Conservation (phyloP, 2,329 filamentous ascomycete species). For the Teratosphaeria nubilosa region DNA sequence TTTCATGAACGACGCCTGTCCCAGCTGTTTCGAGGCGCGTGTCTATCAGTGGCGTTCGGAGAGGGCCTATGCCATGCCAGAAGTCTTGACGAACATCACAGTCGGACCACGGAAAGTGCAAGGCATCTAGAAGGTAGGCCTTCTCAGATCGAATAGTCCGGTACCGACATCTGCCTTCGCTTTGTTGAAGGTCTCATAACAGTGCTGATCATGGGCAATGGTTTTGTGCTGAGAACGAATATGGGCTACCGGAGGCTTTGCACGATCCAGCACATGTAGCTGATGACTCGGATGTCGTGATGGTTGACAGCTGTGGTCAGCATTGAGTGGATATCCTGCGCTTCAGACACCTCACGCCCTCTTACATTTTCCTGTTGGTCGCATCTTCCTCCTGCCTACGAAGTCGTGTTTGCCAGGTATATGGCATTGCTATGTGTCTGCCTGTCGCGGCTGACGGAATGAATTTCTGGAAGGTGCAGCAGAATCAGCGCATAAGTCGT, state of each 20-base stretch:
- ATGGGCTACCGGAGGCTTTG: not conserved
- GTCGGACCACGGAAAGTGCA: not conserved
- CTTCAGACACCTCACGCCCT: not conserved
- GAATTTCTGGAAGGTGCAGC: not conserved
- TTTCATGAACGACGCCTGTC: not conserved
- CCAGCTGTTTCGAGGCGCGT: not conserved
- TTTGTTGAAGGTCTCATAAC: no score
- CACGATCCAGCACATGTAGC: not conserved
- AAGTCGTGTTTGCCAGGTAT: no score
- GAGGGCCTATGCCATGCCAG: not conserved
- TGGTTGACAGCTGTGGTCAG: not conserved
- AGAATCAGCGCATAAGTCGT: not conserved
- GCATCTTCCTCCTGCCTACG: no score
- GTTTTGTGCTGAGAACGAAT: not conserved
- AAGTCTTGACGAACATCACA: not conserved
- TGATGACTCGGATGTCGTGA: not conserved
- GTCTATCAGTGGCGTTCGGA: not conserved
- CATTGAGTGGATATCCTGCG: not conserved
- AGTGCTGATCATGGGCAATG: not conserved
- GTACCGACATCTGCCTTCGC: not conserved
- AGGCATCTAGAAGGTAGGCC: not conserved
- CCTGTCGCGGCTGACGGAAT: not conserved
- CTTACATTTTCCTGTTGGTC: not conserved
- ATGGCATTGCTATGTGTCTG: not conserved
- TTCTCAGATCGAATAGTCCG: not conserved